Conservation (phyloP, 768 basidiomycete species). For the Pisolithus microcarpus region DNA sequence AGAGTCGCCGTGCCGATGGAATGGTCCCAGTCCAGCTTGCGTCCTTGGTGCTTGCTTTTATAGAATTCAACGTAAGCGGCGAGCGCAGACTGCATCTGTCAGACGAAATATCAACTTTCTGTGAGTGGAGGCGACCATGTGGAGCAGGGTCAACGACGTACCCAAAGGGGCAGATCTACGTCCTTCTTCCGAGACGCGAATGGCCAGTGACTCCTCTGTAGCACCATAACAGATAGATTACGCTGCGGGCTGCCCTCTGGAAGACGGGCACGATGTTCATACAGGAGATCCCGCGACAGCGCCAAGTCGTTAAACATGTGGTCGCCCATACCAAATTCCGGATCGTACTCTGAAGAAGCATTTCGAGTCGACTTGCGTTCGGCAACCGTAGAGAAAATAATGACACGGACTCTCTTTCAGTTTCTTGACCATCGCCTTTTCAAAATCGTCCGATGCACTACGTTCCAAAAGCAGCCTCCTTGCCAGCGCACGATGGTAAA, state of each 20-base stretch:
- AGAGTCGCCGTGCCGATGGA: conserved; percentile 78
- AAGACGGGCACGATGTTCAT: too few relatives aligned
- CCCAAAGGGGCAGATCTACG: conserved; percentile 47
- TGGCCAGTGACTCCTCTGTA: too few relatives aligned
- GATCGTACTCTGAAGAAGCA: conserved; percentile 69
- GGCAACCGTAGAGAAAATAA: neutral
- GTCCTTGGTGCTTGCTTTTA: conserved; percentile 66
- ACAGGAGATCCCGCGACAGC: too few relatives aligned
- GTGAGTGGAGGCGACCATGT: neutral
- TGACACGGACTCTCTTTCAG: conserved; percentile 65
- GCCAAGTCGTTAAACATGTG: too few relatives aligned
- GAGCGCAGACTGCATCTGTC: conserved; percentile 70
- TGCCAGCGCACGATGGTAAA: too few relatives aligned
- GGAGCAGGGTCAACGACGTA: conserved; percentile 23
- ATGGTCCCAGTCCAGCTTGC: conserved; percentile 80
- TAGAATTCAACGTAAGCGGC: conserved; percentile 63
- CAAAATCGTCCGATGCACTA: conserved; percentile 83
- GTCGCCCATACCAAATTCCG: conserved; percentile 90
- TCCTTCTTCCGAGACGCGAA: conserved; percentile 40
- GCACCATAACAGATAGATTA: too few relatives aligned
- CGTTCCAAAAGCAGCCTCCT: too few relatives aligned
- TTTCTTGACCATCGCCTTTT: conserved; percentile 76
- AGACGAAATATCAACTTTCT: conserved; percentile 6
- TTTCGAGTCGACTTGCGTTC: conserved; percentile 11
- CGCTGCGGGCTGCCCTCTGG: too few relatives aligned